These are phyloP conservation scores for Crithidia brevicula DNA, from an alignment of 208 protist species.

Conservation along the genomic window DNA sequence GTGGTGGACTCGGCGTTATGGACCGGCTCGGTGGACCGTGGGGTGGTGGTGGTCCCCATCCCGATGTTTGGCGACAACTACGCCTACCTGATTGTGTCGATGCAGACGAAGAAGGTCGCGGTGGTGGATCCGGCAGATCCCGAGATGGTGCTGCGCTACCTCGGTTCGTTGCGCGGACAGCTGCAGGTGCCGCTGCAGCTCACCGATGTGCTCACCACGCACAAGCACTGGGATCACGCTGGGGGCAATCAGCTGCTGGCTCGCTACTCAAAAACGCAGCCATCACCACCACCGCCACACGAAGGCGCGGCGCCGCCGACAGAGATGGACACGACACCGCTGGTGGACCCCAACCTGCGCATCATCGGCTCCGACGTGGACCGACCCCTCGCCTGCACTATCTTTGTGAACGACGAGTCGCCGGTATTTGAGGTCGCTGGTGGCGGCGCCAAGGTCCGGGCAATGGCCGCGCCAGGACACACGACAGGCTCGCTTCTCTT, in stretches of 20 bases:
- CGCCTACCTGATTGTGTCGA: constrained; percentile 82
- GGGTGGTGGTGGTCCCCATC: constrained; percentile 69
- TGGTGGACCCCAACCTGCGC: constrained; percentile 38
- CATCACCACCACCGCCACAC: constrained; percentile 5
- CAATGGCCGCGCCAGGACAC: constrained; percentile 79
- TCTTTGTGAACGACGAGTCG: constrained; percentile 46
- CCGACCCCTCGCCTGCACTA: constrained; percentile 55
- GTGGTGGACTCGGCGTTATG: constrained; percentile 24
- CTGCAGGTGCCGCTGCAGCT: constrained; percentile 49
- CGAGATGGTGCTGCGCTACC: constrained; percentile 49
- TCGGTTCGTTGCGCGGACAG: constrained; percentile 40
- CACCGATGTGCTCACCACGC: constrained; percentile 92
- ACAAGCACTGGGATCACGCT: constrained; percentile 97
- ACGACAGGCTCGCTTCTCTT: constrained; percentile 84
- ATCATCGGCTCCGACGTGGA: constrained; percentile 82
- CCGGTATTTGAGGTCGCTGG: constrained; percentile 60
- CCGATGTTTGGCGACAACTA: constrained; percentile 92
- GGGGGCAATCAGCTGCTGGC: constrained; percentile 89
- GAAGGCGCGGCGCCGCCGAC: too few species aligned
- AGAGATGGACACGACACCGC: too few species aligned
- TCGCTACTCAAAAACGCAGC: constrained; percentile 14
- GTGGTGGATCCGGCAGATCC: constrained; percentile 86
- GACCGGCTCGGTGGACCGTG: neutral
- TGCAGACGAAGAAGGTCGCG: constrained; percentile 52
- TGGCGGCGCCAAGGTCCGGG: constrained; percentile 49